Conservation (phyloP, 805 yeast genomes). For the Limtongia smithiae region DNA sequence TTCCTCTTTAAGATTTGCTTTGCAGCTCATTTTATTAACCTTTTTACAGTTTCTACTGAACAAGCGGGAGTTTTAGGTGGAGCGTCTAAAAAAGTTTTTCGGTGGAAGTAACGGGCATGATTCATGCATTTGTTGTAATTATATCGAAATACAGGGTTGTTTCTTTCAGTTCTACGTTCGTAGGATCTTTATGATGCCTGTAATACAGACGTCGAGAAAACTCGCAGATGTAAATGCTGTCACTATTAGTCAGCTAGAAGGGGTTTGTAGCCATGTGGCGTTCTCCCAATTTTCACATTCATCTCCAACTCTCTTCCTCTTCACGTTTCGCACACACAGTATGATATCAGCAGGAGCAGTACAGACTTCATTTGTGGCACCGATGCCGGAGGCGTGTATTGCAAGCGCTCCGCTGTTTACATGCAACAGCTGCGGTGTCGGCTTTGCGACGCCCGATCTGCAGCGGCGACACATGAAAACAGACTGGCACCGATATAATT, state of each 20-base stretch:
- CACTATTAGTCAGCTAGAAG: too few species aligned
- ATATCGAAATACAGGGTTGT: too few species aligned
- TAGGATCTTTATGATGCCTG: too few species aligned
- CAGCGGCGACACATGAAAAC: constrained; percentile 95
- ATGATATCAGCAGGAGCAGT: neutral
- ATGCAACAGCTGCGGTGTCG: constrained; percentile 84
- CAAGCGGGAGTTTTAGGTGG: constrained; percentile 1
- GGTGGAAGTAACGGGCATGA: constrained; percentile 3
- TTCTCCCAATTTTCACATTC: too few species aligned
- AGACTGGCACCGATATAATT: constrained; percentile 96
- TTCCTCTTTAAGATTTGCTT: neutral
- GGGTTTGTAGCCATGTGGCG: too few species aligned
- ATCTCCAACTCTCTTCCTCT: too few species aligned
- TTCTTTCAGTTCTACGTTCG: too few species aligned
- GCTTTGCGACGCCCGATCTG: constrained; percentile 73
- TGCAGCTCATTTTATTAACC: neutral
- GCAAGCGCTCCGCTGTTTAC: constrained; percentile 45
- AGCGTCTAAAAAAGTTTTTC: constrained; percentile 1
- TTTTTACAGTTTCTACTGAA: constrained; percentile 10
- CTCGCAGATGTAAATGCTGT: neutral
- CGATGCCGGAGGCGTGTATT: neutral
- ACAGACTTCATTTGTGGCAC: neutral
- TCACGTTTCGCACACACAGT: neutral
- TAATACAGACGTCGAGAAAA: neutral
- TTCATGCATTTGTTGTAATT: too few species aligned